Percentiles rank a stretch among this genome's conserved stretches.
phyloP scores from a whole-genome alignment of 805 yeast species.

The Cyberlindnera mississippiensis region DNA sequence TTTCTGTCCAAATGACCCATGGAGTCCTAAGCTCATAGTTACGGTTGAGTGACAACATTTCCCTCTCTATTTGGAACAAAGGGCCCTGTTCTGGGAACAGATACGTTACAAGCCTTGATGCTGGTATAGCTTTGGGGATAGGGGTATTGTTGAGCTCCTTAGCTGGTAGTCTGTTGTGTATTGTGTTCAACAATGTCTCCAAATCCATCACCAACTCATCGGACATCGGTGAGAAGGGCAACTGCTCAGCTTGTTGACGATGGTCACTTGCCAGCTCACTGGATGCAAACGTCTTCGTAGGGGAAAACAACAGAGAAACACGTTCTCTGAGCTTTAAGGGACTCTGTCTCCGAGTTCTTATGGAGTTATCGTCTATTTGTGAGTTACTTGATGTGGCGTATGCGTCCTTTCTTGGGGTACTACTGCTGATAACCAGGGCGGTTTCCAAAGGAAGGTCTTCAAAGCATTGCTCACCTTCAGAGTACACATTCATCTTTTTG shows the following conservation, averaged over 20 bases:
- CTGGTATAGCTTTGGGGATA: slow-evolving; percentile 4
- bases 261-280: background rate
- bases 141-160: background rate
- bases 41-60: background rate
- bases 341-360: slow-evolving; percentile 3
- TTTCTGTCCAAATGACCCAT: slow-evolving; percentile 6
- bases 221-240: no score
- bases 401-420: background rate
- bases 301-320: slow-evolving; percentile 6
- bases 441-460: no score
- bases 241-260: no score
- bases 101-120: slow-evolving; percentile 5
- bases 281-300: background rate
- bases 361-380: background rate
- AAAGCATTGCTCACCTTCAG: no score
- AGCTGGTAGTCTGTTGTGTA: slow-evolving; percentile 5
- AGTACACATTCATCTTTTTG: no score
- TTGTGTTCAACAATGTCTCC: slow-evolving; percentile 11
- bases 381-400: no score
- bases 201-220: slow-evolving; percentile 1
- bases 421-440: background rate
- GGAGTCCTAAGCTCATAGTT: slow-evolving; percentile 1
- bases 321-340: slow-evolving; percentile 11
- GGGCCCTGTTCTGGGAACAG: slow-evolving; percentile 8
- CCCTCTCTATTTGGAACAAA: slow-evolving; percentile 6